Evolutionary conservation across 495 filamentous ascomycete genomes (phyloP), one percentile per base, ranked within the genome.

Genomic region (Penicillium herquei): DNA sequence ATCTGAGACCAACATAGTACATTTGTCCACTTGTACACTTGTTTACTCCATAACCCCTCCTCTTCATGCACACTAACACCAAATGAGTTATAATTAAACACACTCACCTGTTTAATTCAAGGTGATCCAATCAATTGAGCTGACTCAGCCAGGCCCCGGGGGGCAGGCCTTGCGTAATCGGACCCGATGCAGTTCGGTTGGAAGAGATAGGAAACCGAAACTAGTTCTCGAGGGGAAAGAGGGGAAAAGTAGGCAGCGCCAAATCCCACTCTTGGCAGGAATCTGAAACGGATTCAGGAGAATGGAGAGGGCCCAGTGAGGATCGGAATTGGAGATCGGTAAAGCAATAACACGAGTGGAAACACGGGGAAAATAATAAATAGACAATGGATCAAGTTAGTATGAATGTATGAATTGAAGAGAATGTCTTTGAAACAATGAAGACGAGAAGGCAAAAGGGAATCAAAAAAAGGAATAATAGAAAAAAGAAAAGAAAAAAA

Each of bases 121-220:
- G 40, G 8, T 8, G 9, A 49, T 17, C 34, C 8, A 49, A 10
- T 6, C 49, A 51, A n/a, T 30, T 7, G 12, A 14, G 47, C 48
- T 55, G 52, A 55, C 32, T 59, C 57, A 55, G 48, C 48, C 57
- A 47, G 58, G 59, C 63, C 64, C 52, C 26, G 53, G 31, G 46
- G 43, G 12, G 45, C 47, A 10, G 18, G 47, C n/a, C 17, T 7
- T 35, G 17, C 9, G 37, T 21, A 41, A 31, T 39, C 12, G n/a
- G 37, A 39, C 10, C 9, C 2, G 47, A 30, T 21, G 35, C 18
- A 42, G 43, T 9, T 33, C 8, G 30, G 16, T 37, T 31, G 33
- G 14, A 5, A 31, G 33, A 35, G 47, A 30, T 32, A 8, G 5
- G 13, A 41, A 26, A 37, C 21, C 21, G 21, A 34, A 21, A 48